Base-by-base conservation (phyloP, 305 asterid species). In the Solanum hybrid region DNA sequence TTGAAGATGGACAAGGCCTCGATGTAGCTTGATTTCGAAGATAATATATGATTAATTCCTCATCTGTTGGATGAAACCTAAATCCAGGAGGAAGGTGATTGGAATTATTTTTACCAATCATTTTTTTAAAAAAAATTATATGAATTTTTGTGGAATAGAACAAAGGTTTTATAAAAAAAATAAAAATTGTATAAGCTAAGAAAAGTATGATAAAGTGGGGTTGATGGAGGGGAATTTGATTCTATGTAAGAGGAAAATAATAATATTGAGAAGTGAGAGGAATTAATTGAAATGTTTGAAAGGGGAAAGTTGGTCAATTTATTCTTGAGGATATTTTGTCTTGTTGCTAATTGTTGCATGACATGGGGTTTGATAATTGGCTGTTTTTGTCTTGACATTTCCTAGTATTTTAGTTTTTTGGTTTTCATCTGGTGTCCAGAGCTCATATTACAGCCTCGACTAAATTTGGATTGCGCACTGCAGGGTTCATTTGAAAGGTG, bases 31-130 rank as follows among this genome's bases (percentile, higher is more conserved):
- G 89, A 72, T 79, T 87, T 24, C n/a, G 76, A 38, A 90, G 89
- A 87, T 90, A 90, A 68, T 86, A 79, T 12, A 90, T 61, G 76
- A 90, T 87, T 72, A 90, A 73, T 78, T 90, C 91, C 38, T 90
- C 91, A 7, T 90, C 91, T 4, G 91, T 90, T 3, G 91, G 89
- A 85, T 90, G 91, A 45, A 90, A 90, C 15, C 91, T 70, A 86
- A 90, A 90, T 27, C 89, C 91, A 51, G 91, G 91, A 90, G 91
- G 91, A 51, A 88, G 87, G 4, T 88, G 57, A 27, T 32, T 14
- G 4, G 89, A 10, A 24, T 34, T 51, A 37, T 88, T 78, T 88
- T 88, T 32, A 4, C 22, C 37, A 32, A 88, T 57, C 90, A 88
- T 88, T 78, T 88, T 77, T 22, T 17, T 0, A 0, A 2, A 15